phyloP scores from a whole-genome alignment of 228 moss, liverwort and hornwort genomes.

The Sphagnum magellanicum region DNA sequence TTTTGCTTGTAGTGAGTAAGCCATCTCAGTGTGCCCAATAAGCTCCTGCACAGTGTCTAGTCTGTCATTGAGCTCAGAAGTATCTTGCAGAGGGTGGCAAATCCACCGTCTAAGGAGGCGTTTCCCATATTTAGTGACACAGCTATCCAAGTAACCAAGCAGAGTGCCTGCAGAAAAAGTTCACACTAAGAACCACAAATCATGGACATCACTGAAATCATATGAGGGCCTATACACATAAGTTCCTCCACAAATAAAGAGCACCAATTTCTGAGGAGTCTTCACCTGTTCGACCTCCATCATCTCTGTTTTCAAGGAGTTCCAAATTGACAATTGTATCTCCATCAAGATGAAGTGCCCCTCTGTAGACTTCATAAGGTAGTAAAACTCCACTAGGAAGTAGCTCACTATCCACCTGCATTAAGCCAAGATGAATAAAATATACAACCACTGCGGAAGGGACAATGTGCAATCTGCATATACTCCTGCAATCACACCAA shows the following conservation, averaged over 20 bases:
- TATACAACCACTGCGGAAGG: no score
- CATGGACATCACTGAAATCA: neutral
- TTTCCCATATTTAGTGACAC: conserved; percentile 73
- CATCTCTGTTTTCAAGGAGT: conserved; percentile 74
- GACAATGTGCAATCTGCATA: no score
- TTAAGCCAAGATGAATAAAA: no score
- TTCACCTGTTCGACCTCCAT: conserved; percentile 74
- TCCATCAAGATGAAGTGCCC: conserved; percentile 81
- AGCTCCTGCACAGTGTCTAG: conserved; percentile 81
- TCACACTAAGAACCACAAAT: neutral
- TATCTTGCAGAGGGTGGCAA: conserved; percentile 79
- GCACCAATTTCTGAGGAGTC: no score
- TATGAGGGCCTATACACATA: no score
- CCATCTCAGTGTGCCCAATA: conserved; percentile 39
- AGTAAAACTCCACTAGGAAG: conserved; percentile 77
- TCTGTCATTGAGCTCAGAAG: conserved; percentile 52
- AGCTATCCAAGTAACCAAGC: conserved; percentile 64
- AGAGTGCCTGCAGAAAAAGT: conserved; percentile 54
- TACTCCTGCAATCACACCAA: no score
- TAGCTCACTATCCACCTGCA: conserved; percentile 71
- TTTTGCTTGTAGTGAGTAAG: conserved; percentile 40
- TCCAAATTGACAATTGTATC: conserved; percentile 85
- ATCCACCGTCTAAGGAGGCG: conserved; percentile 87
- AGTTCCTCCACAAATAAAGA: no score
- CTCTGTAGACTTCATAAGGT: conserved; percentile 81